Evolutionary conservation across 1,139 yeast genomes (phyloP), one percentile per base, ranked within the genome.

Genomic region (Groenewaldozyma sp.): DNA sequence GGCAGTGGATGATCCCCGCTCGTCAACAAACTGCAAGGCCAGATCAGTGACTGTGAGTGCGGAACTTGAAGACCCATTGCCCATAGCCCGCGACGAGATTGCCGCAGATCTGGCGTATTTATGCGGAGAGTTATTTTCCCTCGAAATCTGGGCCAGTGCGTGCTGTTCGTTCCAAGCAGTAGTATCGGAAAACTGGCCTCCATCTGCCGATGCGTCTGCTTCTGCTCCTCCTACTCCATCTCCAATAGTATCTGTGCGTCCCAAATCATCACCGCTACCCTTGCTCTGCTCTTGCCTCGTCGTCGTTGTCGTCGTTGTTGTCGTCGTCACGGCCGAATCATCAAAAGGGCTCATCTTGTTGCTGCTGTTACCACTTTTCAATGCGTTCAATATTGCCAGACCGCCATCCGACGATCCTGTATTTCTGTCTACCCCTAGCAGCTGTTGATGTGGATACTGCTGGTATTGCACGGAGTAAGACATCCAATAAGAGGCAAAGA

Each of bases 91-190:
- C 13, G 91, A 83, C 51, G 83, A 74, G 43, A 84, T 74, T 2
- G 97, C 97, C 41, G 93, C 94, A 52, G 82, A 83, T 47, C 96
- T 74, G 3, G 98, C 98, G 62, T 87, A 91, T 51, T 74, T 82
- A 62, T 91, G 96, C 7, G 96, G 87, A 33, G 74, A 64, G 43
- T 69, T 64, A 31, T 88, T 74, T 48, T 75, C 77, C 60, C 95
- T 73, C 4, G 95, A 82, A 34, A 83, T 63, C 47, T 80, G 86
- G 26, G 80, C 82, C 49, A 91, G 70, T 58, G 82, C 93, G 42
- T 74, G 67, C 64, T 91, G 98, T 54, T 87, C 87, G 58, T 82
- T 86, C 96, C 96, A 87, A 56, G 76, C 76, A 4, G 33, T 11
- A 10, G 33, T 3, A 3, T 26, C 31, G 13, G 37, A 35, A 20